Conservation (phyloP, 1,284 basidiomycete species). For the Sphagnurus paluster region DNA sequence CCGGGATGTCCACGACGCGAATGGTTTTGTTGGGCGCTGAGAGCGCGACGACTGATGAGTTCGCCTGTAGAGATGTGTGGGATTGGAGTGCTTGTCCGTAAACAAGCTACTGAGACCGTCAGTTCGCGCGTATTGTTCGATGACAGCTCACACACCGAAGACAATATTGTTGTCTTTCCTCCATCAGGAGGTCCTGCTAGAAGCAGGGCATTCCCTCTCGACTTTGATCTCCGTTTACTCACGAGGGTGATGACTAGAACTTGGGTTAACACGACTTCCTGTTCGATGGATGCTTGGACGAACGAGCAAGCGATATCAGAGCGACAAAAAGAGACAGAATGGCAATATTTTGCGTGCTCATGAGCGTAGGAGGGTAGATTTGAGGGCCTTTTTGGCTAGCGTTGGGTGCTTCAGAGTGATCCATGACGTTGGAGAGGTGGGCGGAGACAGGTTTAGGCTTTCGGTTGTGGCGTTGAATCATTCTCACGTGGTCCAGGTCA, state of each 20-base stretch:
- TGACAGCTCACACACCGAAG: constrained; percentile 29
- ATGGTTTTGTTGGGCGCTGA: constrained; percentile 42
- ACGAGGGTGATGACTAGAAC: constrained; percentile 39
- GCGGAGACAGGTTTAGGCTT: too few relatives aligned
- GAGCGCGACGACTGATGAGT: constrained; percentile 49
- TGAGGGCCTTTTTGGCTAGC: background rate
- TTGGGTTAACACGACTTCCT: background rate
- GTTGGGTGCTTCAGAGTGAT: background rate
- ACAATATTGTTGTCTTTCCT: constrained; percentile 72
- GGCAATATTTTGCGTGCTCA: constrained; percentile 18
- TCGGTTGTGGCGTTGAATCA: background rate
- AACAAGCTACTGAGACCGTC: constrained; percentile 46
- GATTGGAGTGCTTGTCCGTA: constrained; percentile 64
- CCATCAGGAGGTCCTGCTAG: constrained; percentile 70
- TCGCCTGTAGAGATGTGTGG: constrained; percentile 74
- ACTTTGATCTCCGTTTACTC: constrained; percentile 42
- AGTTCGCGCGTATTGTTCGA: constrained; percentile 7
- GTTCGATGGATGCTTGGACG: constrained; percentile 5
- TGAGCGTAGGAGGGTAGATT: background rate
- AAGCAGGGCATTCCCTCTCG: constrained; percentile 57
- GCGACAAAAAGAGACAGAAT: constrained; percentile 31
- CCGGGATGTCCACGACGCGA: constrained; percentile 70
- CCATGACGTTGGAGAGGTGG: background rate
- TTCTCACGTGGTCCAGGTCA: too few relatives aligned
- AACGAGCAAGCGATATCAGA: constrained; percentile 34